These are phyloP conservation scores for Trypanosoma lewisi DNA, from an alignment of 208 protist genomes.

Conservation along the genomic window DNA sequence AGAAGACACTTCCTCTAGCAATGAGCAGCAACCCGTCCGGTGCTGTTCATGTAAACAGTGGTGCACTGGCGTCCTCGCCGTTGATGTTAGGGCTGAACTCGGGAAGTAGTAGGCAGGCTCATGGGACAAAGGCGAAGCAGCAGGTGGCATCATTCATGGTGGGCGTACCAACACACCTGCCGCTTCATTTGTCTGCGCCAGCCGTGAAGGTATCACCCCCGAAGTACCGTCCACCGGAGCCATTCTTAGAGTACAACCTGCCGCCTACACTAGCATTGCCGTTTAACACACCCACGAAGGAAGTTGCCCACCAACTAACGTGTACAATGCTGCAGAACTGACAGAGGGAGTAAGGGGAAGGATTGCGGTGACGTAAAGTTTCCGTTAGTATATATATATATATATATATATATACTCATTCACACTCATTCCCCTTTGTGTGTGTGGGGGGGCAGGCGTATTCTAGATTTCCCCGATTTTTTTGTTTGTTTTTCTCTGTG, in stretches of 20 bases:
- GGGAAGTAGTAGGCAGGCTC: constrained; percentile 19
- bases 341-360: constrained; percentile 1
- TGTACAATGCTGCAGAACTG: constrained; percentile 63
- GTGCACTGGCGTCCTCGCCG: constrained; percentile 25
- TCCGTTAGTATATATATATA: not conserved
- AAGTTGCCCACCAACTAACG: constrained; percentile 43
- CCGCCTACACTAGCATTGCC: constrained; percentile 83
- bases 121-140: constrained; percentile 24
- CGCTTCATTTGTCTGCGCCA: constrained; percentile 15
- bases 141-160: constrained; percentile 24
- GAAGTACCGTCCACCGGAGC: constrained; percentile 82
- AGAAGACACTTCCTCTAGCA: constrained; percentile 67
- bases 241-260: constrained; percentile 83
- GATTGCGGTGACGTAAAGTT: not conserved
- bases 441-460: not conserved
- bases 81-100: constrained; percentile 42
- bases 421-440: not conserved
- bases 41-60: constrained; percentile 24
- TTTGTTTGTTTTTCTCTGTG: constrained; percentile 13
- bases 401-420: not conserved
- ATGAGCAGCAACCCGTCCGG: constrained; percentile 18
- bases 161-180: constrained; percentile 14
- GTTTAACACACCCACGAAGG: constrained; percentile 43
- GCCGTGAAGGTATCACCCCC: constrained; percentile 40
- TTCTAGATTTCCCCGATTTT: not conserved